Evolutionary conservation across 768 basidiomycete genomes (phyloP).

Genomic region (Trametes elegans): DNA sequence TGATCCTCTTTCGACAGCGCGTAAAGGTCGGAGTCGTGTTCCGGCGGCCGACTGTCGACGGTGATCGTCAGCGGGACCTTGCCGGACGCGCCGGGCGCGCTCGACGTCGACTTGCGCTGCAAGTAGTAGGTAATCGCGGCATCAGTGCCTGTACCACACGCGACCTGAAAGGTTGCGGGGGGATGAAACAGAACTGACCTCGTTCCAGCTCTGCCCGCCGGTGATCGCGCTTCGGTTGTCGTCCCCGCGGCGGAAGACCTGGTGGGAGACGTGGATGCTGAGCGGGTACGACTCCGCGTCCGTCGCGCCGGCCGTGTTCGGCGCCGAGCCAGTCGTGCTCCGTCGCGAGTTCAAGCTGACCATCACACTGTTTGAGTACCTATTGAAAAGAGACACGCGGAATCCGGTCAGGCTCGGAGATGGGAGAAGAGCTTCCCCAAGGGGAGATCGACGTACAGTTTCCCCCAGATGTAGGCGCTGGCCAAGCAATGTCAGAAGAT

Average conservation of each 20-base stretch:
- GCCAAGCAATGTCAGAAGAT: not conserved
- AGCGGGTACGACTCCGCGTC: slow-evolving; percentile 5
- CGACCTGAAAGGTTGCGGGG: too few relatives aligned
- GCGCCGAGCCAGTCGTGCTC: not conserved
- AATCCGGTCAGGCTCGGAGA: not conserved
- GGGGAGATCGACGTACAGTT: slow-evolving; percentile 1
- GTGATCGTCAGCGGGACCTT: too few relatives aligned
- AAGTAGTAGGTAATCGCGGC: too few relatives aligned
- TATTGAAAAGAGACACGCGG: not conserved
- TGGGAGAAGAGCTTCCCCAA: not conserved
- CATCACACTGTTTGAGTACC: slow-evolving; percentile 12
- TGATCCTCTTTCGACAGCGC: too few relatives aligned
- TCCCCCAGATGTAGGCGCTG: slow-evolving; percentile 16
- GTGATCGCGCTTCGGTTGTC: not conserved
- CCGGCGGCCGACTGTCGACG: too few relatives aligned
- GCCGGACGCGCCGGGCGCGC: too few relatives aligned
- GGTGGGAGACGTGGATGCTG: slow-evolving; percentile 3
- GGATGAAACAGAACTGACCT: not conserved
- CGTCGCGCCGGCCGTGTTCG: not conserved
- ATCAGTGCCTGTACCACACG: too few relatives aligned
- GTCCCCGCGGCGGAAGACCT: not conserved
- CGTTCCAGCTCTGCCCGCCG: not conserved
- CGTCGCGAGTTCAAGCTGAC: slow-evolving; percentile 10
- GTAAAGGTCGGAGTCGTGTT: too few relatives aligned
- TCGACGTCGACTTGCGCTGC: too few relatives aligned